Conservation (phyloP, 2,329 filamentous ascomycete species). For the Talaromyces amestolkiae region DNA sequence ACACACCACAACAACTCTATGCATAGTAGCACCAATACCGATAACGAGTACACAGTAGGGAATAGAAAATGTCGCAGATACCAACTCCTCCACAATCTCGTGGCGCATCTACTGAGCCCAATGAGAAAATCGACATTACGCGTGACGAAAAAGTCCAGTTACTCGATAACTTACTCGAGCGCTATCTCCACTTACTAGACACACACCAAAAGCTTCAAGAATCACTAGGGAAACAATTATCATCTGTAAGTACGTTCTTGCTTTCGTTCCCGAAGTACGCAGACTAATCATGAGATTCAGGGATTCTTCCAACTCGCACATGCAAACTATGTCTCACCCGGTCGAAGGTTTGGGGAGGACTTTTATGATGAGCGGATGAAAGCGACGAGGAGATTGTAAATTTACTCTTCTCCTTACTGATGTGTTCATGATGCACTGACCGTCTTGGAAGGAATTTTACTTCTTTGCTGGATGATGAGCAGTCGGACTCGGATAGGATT, state of each 20-base stretch:
- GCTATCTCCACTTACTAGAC: constrained; percentile 45
- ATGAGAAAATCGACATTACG: constrained; percentile 20
- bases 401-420: not conserved
- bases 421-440: not conserved
- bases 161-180: constrained; percentile 43
- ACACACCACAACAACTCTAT: not conserved
- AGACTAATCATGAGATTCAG: constrained; percentile 27
- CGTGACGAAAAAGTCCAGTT: constrained; percentile 30
- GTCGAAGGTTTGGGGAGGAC: constrained; percentile 48
- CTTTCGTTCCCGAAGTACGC: not conserved
- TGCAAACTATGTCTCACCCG: constrained; percentile 48
- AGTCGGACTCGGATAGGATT: not conserved
- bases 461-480: not conserved
- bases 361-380: constrained; percentile 54
- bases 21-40: not conserved
- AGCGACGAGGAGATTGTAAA: constrained; percentile 42
- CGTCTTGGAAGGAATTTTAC: constrained; percentile 8
- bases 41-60: not conserved
- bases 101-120: constrained; percentile 29
- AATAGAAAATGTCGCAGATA: constrained; percentile 32
- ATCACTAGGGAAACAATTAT: constrained; percentile 37
- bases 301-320: constrained; percentile 50
- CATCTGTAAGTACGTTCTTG: constrained; percentile 33
- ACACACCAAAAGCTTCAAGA: constrained; percentile 42
- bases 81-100: constrained; percentile 37